A percentile compares a stretch with the other conserved stretches of the same genome.
Conservation (phyloP, 768 basidiomycete species). For the Polyporus arcularius region DNA sequence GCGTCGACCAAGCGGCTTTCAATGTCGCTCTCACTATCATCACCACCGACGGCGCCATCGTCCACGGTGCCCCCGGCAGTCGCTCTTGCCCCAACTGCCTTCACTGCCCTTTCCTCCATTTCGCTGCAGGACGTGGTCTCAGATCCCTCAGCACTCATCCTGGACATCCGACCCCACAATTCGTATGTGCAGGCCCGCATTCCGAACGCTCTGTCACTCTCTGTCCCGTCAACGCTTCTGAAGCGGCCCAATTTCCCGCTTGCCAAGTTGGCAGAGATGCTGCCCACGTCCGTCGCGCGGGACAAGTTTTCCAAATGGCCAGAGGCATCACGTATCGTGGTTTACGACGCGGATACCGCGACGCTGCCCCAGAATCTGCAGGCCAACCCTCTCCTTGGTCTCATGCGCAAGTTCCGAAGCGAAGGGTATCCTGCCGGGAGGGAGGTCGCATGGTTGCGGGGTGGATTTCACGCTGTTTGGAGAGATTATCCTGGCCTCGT, state of each 20-base stretch:
- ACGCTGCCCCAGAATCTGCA: slow-evolving; percentile 46
- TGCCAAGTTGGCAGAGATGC: slow-evolving; percentile 74
- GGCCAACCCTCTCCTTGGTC: slow-evolving; percentile 67
- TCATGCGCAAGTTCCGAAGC: slow-evolving; percentile 73
- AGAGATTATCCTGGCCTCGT: slow-evolving; percentile 52
- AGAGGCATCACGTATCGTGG: slow-evolving; percentile 63
- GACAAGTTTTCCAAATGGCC: slow-evolving; percentile 62
- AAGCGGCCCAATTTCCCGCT: slow-evolving; percentile 88
- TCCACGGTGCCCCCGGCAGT: slow-evolving; percentile 12
- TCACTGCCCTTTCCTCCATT: slow-evolving; percentile 28
- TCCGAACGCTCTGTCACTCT: slow-evolving; percentile 74
- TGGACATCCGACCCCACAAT: slow-evolving; percentile 89
- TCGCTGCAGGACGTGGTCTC: slow-evolving; percentile 34
- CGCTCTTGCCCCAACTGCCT: slow-evolving; percentile 21
- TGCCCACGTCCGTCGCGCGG: slow-evolving; percentile 62
- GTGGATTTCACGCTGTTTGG: slow-evolving; percentile 79
- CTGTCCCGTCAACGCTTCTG: slow-evolving; percentile 92
- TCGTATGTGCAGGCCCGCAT: slow-evolving; percentile 69
- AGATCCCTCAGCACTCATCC: slow-evolving; percentile 54
- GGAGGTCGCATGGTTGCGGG: slow-evolving; percentile 75
- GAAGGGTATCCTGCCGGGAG: slow-evolving; percentile 53
- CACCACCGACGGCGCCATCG: slow-evolving; percentile 27
- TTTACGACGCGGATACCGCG: slow-evolving; percentile 82
- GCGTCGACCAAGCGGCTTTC: slow-evolving; percentile 5
- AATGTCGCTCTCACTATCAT: slow-evolving; percentile 10